Percentiles rank a stretch among this genome's conserved stretches.
These are phyloP conservation scores for Euphrasia confusa DNA, from an alignment of 257 asterid genomes.

Conservation along the genomic window DNA sequence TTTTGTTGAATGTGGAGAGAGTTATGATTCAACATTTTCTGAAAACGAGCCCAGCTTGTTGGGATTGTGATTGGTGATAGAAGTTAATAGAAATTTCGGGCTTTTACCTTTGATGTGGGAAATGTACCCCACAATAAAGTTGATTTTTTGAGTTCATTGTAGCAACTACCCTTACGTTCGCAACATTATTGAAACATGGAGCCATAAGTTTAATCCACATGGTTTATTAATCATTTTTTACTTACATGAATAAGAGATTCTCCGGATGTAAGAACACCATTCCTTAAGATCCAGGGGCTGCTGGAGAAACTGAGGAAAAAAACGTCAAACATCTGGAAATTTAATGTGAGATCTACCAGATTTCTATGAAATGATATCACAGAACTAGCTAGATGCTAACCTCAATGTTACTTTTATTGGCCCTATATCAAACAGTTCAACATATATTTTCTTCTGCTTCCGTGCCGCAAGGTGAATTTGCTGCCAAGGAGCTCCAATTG, in stretches of 20 bases:
- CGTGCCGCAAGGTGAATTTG: conserved; percentile 64
- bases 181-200: conserved; percentile 3
- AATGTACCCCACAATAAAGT: background rate
- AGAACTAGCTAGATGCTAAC: conserved; percentile 37
- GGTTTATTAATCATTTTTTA: conserved; percentile 8
- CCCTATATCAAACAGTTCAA: conserved; percentile 78
- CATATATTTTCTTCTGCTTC: conserved; percentile 78
- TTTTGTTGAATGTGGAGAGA: no score
- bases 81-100: no score
- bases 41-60: no score
- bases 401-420: conserved; percentile 81
- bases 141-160: no score
- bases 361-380: conserved; percentile 18
- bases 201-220: conserved; percentile 1
- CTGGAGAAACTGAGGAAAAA: conserved; percentile 76
- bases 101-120: background rate
- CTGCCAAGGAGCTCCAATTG: conserved; percentile 99
- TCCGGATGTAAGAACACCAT: conserved; percentile 84
- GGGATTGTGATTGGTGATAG: no score
- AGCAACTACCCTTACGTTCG: conserved; percentile 2
- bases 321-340: conserved; percentile 13
- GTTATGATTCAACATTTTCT: no score
- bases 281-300: conserved; percentile 90
- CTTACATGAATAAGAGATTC: conserved; percentile 89
- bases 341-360: conserved; percentile 23